Percentiles rank a stretch among this genome's conserved stretches.
Evolutionary conservation across 352 stramenopile genomes (phyloP).

Genomic region (Blastocystis sp.): DNA sequence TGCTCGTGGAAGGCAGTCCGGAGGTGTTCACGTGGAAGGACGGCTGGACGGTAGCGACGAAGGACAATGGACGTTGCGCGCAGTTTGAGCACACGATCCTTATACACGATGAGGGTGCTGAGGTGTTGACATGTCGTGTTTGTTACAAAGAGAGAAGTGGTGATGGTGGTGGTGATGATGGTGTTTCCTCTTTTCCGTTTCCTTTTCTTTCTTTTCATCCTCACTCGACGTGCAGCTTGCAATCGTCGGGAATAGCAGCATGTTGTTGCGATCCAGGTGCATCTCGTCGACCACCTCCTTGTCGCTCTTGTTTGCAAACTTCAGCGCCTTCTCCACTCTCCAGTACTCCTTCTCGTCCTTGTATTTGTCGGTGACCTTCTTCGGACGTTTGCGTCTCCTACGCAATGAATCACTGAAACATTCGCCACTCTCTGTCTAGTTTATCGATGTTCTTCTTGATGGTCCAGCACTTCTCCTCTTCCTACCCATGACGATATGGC

Average conservation of each 20-base stretch:
- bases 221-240: conserved; percentile 63
- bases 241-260: conserved; percentile 59
- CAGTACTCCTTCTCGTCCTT: conserved; percentile 69
- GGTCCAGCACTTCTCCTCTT: conserved; percentile 68
- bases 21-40: conserved; percentile 87
- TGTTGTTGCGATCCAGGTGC: conserved; percentile 2
- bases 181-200: conserved; percentile 11
- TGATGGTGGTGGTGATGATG: conserved; percentile 45
- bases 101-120: conserved; percentile 93
- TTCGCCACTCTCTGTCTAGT: conserved; percentile 38
- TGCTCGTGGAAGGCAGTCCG: conserved; percentile 87
- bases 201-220: not conserved
- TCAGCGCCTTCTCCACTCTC: conserved; percentile 59
- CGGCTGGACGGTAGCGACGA: conserved; percentile 90
- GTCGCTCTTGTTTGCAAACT: conserved; percentile 9
- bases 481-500: conserved; percentile 11
- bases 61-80: conserved; percentile 89
- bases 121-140: conserved; percentile 87
- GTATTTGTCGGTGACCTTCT: conserved; percentile 17
- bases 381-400: conserved; percentile 34
- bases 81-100: conserved; percentile 96
- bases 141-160: conserved; percentile 49
- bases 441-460: conserved; percentile 57
- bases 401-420: not conserved
- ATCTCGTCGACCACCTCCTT: conserved; percentile 10